phyloP scores from a whole-genome alignment of 2,329 filamentous ascomycete species.

The Rhynchosporium graminicola region DNA sequence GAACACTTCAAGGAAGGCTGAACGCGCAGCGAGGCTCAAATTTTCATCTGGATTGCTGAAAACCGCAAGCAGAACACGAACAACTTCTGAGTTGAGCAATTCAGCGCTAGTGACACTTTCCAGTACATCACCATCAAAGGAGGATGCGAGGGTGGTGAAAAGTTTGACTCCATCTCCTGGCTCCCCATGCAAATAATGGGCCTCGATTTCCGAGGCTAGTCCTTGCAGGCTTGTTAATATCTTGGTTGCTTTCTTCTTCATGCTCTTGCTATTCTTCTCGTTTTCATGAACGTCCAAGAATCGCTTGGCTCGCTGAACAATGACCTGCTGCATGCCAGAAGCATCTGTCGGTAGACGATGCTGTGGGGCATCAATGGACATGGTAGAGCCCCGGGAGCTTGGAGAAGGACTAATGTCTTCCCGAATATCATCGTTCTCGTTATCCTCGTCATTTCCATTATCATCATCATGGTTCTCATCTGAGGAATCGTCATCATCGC shows the following conservation, averaged over 20 bases:
- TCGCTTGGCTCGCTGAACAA: conserved; percentile 74
- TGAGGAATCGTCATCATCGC: conserved; percentile 50
- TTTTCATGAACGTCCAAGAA: conserved; percentile 85
- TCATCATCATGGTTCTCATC: conserved; percentile 55
- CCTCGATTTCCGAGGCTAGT: conserved; percentile 71
- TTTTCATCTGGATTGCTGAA: conserved; percentile 71
- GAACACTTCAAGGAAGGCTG: conserved; percentile 87
- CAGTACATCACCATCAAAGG: conserved; percentile 85
- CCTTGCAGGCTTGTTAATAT: conserved; percentile 73
- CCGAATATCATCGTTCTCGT: conserved; percentile 55
- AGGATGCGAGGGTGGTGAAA: conserved; percentile 74
- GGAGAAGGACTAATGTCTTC: conserved; percentile 45
- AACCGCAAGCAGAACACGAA: conserved; percentile 78
- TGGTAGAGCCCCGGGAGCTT: conserved; percentile 63
- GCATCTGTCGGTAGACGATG: conserved; percentile 50
- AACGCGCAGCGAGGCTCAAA: conserved; percentile 67
- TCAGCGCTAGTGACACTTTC: conserved; percentile 96
- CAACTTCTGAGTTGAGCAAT: conserved; percentile 85
- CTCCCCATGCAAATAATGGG: conserved; percentile 64
- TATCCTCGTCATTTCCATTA: conserved; percentile 49
- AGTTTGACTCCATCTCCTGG: conserved; percentile 61
- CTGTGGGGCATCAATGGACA: conserved; percentile 60
- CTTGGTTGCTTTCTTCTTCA: conserved; percentile 76
- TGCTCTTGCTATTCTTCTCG: conserved; percentile 66
- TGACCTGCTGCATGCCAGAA: conserved; percentile 68